Percentiles rank a stretch among this genome's conserved stretches.
Conservation (phyloP, 208 protist species). For the Trypanosoma vivax region DNA sequence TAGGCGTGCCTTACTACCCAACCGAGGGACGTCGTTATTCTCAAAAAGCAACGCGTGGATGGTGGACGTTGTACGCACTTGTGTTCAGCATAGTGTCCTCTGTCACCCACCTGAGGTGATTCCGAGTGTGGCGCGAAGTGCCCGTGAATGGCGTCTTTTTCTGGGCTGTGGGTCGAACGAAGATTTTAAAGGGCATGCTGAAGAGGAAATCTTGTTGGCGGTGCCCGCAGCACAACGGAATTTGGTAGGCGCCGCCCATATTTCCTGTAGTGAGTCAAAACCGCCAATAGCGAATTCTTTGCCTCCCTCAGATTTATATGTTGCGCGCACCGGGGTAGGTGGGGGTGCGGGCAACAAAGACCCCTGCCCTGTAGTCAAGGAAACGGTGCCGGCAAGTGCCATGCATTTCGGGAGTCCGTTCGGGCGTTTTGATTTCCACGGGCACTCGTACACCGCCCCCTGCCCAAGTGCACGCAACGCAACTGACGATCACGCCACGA, state of each 20-base stretch:
- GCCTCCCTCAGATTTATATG: neutral
- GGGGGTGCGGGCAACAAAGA: neutral
- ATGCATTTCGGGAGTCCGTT: constrained; percentile 12
- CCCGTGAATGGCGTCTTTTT: constrained; percentile 6
- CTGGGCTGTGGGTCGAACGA: constrained; percentile 1
- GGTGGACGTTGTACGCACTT: constrained; percentile 35
- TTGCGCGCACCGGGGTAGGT: neutral
- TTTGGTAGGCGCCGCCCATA: too few relatives aligned
- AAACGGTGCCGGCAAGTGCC: constrained; percentile 1
- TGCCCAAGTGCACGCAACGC: too few relatives aligned
- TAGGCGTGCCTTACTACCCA: constrained; percentile 24
- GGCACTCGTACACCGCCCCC: neutral
- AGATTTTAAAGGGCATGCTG: neutral
- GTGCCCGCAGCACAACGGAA: neutral
- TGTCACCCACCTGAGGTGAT: constrained; percentile 34
- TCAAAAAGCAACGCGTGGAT: constrained; percentile 22
- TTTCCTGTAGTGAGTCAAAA: too few relatives aligned
- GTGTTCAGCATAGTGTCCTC: constrained; percentile 41
- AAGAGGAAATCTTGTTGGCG: neutral
- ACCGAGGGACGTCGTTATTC: constrained; percentile 3
- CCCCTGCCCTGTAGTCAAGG: constrained; percentile 1
- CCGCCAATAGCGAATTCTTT: too few relatives aligned
- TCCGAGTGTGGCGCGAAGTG: constrained; percentile 20
- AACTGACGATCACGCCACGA: too few relatives aligned
- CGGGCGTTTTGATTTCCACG: neutral